Percentiles rank a stretch among this genome's conserved stretches.
These are phyloP conservation scores for Coemansia sp. DNA, from an alignment of 192 early-diverging fungal genomes.

Conservation along the genomic window DNA sequence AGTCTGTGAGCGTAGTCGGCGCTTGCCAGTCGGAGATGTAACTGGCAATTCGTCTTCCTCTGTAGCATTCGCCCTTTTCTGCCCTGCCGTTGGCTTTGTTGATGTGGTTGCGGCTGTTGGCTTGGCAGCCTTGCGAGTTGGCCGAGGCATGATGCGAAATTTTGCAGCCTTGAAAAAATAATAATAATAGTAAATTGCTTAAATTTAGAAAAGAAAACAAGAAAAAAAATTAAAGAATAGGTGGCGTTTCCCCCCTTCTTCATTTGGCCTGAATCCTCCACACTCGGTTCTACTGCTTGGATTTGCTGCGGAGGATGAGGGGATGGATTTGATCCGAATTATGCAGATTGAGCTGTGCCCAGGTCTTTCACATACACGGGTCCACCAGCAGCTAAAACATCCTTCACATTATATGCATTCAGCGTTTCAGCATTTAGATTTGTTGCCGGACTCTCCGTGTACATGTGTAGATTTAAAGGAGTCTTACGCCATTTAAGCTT, in stretches of 20 bases:
- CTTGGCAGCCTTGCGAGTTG: constrained; percentile 5
- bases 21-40: neutral
- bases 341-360: neutral
- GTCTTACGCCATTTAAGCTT: neutral
- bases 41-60: neutral
- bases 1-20: neutral
- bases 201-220: neutral
- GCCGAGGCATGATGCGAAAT: constrained; percentile 12
- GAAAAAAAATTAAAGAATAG: too few relatives aligned
- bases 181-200: neutral
- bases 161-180: neutral
- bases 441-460: neutral
- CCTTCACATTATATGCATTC: neutral
- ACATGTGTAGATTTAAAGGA: neutral
- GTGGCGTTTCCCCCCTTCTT: neutral
- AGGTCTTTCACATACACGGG: neutral
- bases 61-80: neutral
- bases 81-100: neutral
- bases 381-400: neutral
- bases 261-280: neutral
- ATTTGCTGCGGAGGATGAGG: neutral
- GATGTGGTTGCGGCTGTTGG: neutral
- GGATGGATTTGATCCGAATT: neutral
- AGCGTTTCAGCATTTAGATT: neutral
- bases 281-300: neutral